These are phyloP conservation scores for Suillus cothurnatus DNA, from an alignment of 768 basidiomycete species.

Conservation along the genomic window DNA sequence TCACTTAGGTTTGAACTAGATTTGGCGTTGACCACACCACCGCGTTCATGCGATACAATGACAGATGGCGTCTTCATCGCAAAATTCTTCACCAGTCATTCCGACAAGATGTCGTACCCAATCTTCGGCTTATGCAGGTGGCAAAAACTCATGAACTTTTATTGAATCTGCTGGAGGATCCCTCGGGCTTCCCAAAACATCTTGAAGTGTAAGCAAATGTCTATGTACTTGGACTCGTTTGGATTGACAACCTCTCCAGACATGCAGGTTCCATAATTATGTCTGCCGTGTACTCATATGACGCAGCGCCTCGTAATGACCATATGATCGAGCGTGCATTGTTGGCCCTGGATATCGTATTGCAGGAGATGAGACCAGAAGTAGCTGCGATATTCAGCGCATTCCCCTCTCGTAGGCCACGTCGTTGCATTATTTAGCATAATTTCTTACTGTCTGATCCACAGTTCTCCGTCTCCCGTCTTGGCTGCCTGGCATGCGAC, in stretches of 20 bases:
- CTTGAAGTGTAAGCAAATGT: neutral
- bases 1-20: conserved; percentile 5
- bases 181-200: conserved; percentile 2
- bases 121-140: conserved; percentile 7
- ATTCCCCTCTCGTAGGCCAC: conserved; percentile 10
- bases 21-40: conserved; percentile 14
- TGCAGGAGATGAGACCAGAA: conserved; percentile 3
- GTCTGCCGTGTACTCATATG: conserved; percentile 12
- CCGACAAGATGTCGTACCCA: conserved; percentile 7
- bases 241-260: neutral
- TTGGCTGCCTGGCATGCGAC: conserved; percentile 12
- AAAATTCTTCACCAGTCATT: conserved; percentile 16
- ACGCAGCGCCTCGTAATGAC: conserved; percentile 1
- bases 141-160: conserved; percentile 4
- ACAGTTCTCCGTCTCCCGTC: conserved; percentile 9
- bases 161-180: conserved; percentile 3
- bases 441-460: neutral
- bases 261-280: conserved; percentile 4
- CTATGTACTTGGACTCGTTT: neutral
- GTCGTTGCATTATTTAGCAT: too few relatives aligned
- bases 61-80: conserved; percentile 20
- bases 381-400: conserved; percentile 6
- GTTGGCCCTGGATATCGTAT: neutral
- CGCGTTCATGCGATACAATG: conserved; percentile 17
- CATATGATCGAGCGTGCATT: neutral